Percentiles rank a stretch among this genome's conserved stretches.
Evolutionary conservation across 768 basidiomycete species (phyloP).

Genomic region (Pleurotus tuber-regium): DNA sequence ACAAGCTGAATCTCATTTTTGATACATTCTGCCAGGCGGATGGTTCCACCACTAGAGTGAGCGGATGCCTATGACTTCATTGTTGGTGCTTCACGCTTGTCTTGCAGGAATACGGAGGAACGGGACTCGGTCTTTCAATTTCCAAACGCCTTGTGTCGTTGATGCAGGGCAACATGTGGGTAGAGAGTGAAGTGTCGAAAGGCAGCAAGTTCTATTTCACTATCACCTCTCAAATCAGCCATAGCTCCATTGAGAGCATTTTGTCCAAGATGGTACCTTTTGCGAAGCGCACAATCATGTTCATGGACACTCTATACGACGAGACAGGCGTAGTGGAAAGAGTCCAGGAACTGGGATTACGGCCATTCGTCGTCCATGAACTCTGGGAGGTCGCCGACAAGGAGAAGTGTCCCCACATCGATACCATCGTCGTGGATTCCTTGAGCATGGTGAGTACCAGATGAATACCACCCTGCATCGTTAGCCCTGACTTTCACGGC

Average conservation of each 20-base stretch:
- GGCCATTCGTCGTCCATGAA: slow-evolving; percentile 71
- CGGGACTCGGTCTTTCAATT: slow-evolving; percentile 94
- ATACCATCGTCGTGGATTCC: slow-evolving; percentile 95
- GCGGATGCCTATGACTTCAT: too few species aligned
- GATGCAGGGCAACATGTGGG: slow-evolving; percentile 99
- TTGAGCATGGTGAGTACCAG: slow-evolving; percentile 66
- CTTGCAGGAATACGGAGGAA: slow-evolving; percentile 90
- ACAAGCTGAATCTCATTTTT: slow-evolving; percentile 97
- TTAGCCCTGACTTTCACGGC: slow-evolving; percentile 2
- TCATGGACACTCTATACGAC: slow-evolving; percentile 84
- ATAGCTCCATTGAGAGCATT: slow-evolving; percentile 69
- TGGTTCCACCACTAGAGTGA: slow-evolving; percentile 91
- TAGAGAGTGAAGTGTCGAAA: slow-evolving; percentile 89
- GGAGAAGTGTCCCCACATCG: slow-evolving; percentile 82
- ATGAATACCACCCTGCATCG: slow-evolving; percentile 11
- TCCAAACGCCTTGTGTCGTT: slow-evolving; percentile 95
- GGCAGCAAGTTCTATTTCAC: slow-evolving; percentile 98
- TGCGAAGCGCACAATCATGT: slow-evolving; percentile 83
- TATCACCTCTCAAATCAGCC: slow-evolving; percentile 81
- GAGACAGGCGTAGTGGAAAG: slow-evolving; percentile 71
- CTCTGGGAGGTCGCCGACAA: slow-evolving; percentile 82
- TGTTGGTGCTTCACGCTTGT: slow-evolving; percentile 9
- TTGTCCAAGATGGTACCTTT: slow-evolving; percentile 84
- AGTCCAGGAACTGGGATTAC: slow-evolving; percentile 77
- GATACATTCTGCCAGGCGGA: slow-evolving; percentile 99